Conservation (phyloP, 2,329 filamentous ascomycete genomes). For the Pseudogymnoascus sp. region DNA sequence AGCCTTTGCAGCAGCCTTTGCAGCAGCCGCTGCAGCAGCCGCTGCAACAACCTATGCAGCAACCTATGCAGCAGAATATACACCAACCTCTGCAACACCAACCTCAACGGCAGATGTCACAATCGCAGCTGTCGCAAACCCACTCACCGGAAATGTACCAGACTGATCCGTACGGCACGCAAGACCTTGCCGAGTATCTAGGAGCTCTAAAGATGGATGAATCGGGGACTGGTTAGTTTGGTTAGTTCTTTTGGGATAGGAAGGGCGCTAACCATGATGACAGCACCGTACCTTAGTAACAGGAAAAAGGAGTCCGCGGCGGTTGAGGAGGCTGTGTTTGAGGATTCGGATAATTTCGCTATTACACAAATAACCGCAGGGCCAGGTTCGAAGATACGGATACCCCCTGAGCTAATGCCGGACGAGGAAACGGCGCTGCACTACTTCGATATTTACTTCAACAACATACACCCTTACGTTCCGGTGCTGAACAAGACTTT, state of each 20-base stretch:
- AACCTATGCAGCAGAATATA: slow-evolving; percentile 11
- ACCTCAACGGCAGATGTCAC: slow-evolving; percentile 17
- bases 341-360: slow-evolving; percentile 68
- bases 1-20: not conserved
- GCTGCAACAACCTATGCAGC: slow-evolving; percentile 2
- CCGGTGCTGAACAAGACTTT: slow-evolving; percentile 76
- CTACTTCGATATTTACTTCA: slow-evolving; percentile 88
- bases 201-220: slow-evolving; percentile 84
- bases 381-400: slow-evolving; percentile 71
- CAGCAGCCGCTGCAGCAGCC: slow-evolving; percentile 17
- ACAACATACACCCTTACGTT: slow-evolving; percentile 84
- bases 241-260: not conserved
- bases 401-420: slow-evolving; percentile 90
- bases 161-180: slow-evolving; percentile 58
- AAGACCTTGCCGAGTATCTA: slow-evolving; percentile 71
- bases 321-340: slow-evolving; percentile 56
- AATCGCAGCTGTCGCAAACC: slow-evolving; percentile 16
- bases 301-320: slow-evolving; percentile 39
- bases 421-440: slow-evolving; percentile 71
- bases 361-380: slow-evolving; percentile 55
- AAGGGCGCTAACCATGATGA: slow-evolving; percentile 15
- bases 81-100: not conserved
- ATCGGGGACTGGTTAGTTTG: slow-evolving; percentile 66
- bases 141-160: slow-evolving; percentile 47
- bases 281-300: slow-evolving; percentile 78